Evolutionary conservation across 2,329 filamentous ascomycete species (phyloP).

Genomic region (Colletotrichum siamense): DNA sequence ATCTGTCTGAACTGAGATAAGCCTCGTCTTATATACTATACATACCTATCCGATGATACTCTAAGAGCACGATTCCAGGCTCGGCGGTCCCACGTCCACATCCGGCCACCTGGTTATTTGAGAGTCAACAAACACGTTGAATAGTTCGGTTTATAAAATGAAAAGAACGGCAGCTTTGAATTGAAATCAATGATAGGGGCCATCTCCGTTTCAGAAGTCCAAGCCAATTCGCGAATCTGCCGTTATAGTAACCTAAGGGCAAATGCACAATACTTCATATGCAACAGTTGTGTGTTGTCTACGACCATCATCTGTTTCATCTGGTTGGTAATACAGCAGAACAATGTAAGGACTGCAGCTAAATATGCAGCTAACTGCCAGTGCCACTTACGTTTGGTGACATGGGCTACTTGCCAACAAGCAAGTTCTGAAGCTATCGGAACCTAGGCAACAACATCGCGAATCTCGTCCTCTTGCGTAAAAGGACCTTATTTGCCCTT

Average conservation of each 20-base stretch:
- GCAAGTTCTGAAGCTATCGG: neutral
- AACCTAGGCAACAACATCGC: no score
- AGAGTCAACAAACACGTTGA: neutral
- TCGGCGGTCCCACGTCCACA: neutral
- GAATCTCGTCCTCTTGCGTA: no score
- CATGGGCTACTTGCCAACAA: neutral
- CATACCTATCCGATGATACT: neutral
- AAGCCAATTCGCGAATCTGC: neutral
- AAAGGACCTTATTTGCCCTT: no score
- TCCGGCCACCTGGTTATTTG: neutral
- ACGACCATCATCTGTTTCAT: neutral
- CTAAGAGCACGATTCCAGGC: neutral
- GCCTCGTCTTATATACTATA: neutral
- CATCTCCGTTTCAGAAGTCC: neutral
- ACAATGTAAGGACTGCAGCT: accelerated
- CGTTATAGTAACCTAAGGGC: neutral
- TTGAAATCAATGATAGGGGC: no score
- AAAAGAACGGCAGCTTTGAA: neutral
- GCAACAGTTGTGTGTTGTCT: neutral
- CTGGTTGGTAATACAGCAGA: neutral
- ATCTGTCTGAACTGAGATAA: neutral
- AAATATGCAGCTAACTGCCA: neutral
- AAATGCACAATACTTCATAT: neutral
- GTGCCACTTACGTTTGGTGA: neutral
- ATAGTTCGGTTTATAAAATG: neutral